Conservation (phyloP, 768 basidiomycete genomes). For the Agaricus subrufescens region DNA sequence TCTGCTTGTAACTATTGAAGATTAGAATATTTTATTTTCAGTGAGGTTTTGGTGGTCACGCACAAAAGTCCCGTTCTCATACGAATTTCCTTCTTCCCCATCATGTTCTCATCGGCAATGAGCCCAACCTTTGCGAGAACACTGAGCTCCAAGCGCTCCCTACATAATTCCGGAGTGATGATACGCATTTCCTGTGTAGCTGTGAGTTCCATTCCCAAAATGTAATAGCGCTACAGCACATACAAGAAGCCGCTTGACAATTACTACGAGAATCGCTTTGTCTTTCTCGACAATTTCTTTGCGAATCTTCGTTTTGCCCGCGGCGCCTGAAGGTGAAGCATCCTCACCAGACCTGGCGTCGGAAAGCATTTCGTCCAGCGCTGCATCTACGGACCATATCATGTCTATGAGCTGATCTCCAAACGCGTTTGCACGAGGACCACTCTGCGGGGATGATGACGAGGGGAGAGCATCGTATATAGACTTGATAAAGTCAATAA, state of each 20-base stretch:
- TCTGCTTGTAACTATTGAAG: conserved; percentile 83
- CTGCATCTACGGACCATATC: conserved; percentile 76
- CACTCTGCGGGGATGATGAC: conserved; percentile 54
- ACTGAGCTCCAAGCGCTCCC: conserved; percentile 69
- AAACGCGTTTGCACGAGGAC: conserved; percentile 32
- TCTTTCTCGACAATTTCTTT: conserved; percentile 58
- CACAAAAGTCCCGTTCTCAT: conserved; percentile 80
- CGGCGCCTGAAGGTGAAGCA: conserved; percentile 17
- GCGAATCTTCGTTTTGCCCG: conserved; percentile 36
- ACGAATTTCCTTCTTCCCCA: conserved; percentile 79
- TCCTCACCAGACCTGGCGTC: conserved; percentile 46
- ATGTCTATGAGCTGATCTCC: conserved; percentile 75
- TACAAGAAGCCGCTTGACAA: conserved; percentile 64
- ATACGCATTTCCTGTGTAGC: conserved; percentile 49
- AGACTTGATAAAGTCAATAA: conserved; percentile 62
- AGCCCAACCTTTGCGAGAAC: conserved; percentile 62
- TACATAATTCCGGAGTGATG: conserved; percentile 55
- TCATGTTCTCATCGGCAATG: conserved; percentile 57
- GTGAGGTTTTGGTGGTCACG: conserved; percentile 24
- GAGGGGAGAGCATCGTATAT: conserved; percentile 60
- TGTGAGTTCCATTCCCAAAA: conserved; percentile 5
- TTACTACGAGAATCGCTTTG: conserved; percentile 50
- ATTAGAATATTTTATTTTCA: conserved; percentile 3
- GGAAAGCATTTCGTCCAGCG: conserved; percentile 63
- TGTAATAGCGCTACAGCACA: conserved; percentile 18